Conservation (phyloP, 495 filamentous ascomycete genomes). For the Entonaema liquescens region DNA sequence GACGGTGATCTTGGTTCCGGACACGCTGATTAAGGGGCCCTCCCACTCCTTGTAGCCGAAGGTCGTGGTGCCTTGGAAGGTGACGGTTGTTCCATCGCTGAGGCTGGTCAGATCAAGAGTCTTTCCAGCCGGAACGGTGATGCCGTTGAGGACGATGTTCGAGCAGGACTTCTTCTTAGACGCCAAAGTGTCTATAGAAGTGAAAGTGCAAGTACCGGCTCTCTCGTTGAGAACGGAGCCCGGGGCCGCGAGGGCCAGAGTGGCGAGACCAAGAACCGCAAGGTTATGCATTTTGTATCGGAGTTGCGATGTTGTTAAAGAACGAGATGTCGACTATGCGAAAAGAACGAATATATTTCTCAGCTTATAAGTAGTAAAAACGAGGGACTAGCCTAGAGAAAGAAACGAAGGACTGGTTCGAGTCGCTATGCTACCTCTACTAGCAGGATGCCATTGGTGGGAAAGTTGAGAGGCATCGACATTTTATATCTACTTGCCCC, state of each 20-base stretch:
- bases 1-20: constrained; percentile 58
- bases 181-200: background rate
- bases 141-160: constrained; percentile 15
- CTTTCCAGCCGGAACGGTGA: constrained; percentile 19
- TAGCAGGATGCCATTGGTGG: background rate
- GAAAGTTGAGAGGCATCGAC: background rate
- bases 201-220: constrained; percentile 23
- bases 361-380: constrained; percentile 4
- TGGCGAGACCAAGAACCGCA: constrained; percentile 1
- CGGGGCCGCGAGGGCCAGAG: constrained; percentile 19
- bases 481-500: constrained; percentile 6
- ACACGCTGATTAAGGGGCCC: constrained; percentile 60
- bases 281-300: constrained; percentile 16
- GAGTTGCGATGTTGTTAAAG: background rate
- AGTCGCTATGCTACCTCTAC: background rate
- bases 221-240: constrained; percentile 5
- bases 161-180: constrained; percentile 15
- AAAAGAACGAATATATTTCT: constrained; percentile 8
- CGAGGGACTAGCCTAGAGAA: background rate
- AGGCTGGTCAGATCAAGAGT: constrained; percentile 24
- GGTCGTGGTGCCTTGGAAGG: constrained; percentile 60
- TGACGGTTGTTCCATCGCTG: constrained; percentile 42
- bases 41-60: constrained; percentile 61
- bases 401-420: constrained; percentile 6
- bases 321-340: background rate